Evolutionary conservation across 768 basidiomycete genomes (phyloP).

Genomic region (Boletus coccyginus): DNA sequence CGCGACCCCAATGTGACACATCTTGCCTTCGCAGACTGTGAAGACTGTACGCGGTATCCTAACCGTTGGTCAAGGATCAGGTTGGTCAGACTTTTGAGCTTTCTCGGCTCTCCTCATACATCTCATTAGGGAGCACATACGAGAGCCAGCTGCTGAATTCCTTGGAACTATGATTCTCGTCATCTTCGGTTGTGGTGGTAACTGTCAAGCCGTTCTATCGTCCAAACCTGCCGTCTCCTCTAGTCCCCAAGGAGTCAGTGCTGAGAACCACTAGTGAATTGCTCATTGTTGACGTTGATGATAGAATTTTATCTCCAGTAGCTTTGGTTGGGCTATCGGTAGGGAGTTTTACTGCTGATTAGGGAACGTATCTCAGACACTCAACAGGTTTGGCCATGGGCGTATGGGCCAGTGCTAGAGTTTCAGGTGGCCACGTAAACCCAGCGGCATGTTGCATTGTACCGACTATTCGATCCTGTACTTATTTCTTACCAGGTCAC

Average conservation of each 20-base stretch:
- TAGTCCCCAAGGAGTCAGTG: conserved; percentile 54
- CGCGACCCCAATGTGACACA: conserved; percentile 4
- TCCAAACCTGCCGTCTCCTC: conserved; percentile 43
- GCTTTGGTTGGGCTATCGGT: conserved; percentile 34
- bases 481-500: conserved; percentile 52
- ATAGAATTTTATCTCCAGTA: conserved; percentile 25
- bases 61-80: conserved; percentile 57
- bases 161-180: conserved; percentile 56
- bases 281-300: background rate
- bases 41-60: conserved; percentile 39
- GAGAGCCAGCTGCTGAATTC: conserved; percentile 65
- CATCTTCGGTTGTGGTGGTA: conserved; percentile 57
- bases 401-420: conserved; percentile 62
- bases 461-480: background rate
- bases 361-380: background rate
- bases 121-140: conserved; percentile 39
- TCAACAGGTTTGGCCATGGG: conserved; percentile 54
- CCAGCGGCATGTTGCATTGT: conserved; percentile 48
- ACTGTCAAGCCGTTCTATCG: conserved; percentile 56
- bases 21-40: conserved; percentile 26
- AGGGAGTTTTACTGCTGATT: background rate
- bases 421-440: conserved; percentile 76
- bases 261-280: background rate
- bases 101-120: conserved; percentile 1
- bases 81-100: conserved; percentile 28